Evolutionary conservation across 1,139 yeast species (phyloP), one percentile per base, ranked within the genome.

Genomic region (Zygoascus meyerae): DNA sequence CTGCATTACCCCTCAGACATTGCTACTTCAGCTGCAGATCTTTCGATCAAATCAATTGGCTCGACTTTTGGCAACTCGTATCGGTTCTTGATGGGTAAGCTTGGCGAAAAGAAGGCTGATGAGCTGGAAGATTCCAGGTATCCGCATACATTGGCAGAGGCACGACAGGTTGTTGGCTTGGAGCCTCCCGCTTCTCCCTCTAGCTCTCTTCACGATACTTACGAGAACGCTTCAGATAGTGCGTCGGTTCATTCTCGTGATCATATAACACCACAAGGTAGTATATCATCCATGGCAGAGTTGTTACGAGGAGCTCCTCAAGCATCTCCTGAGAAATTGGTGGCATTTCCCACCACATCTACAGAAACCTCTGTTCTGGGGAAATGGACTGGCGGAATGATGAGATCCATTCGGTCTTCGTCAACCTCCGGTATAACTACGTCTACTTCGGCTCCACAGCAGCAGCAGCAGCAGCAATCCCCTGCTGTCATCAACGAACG

Each of bases 31-130:
- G 63, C 63, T 12, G 59, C 51, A 9, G 55, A 46, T 18, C 50
- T 59, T 5, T 65, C 66, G 10, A 50, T 63, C 40, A 60, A 57
- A 41, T 57, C 62, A 9, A 45, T 65, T 14, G 63, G 67, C 11
- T 55, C 60, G 5, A 58, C 66, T 2, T 55, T 65, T 37, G 66
- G 64, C 21, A 62, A 51, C 44, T 61, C 67, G 2, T 65, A 64
- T 52, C 54, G 62, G 46, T 63, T 60, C 48, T 50, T 65, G 30
- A 53, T 65, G 51, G 66, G 65, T 40, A 58, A 63, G 45, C 50
- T 63, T 32, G 39, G 54, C 0, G 52, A 51, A 21, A 36, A 42
- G 15, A 12, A 44, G 28, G 18, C 48, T 21, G 42, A 39, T 11
- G 45, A 50, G 38, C 52, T 48, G 21, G 55, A 48, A 28, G 48